These are phyloP conservation scores for Clonostachys rosea DNA, from an alignment of 2,329 filamentous ascomycete genomes.

Conservation along the genomic window DNA sequence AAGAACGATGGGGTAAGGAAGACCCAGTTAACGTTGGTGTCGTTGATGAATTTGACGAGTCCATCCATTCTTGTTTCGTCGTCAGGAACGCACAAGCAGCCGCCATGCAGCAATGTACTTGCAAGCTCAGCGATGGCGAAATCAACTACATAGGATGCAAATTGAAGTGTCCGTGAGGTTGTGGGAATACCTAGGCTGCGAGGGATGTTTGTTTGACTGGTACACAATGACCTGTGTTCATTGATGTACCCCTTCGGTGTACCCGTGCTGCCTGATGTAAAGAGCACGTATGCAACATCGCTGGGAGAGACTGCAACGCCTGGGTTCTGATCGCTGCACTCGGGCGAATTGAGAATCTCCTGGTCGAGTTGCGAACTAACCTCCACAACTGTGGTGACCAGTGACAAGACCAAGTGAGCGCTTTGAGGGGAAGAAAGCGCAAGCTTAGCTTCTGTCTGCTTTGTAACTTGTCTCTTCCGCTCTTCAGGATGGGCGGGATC, in stretches of 20 bases:
- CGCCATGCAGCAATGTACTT: not conserved
- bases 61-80: not conserved
- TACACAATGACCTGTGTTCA: conserved; percentile 57
- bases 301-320: conserved; percentile 29
- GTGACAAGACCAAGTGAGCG: conserved; percentile 38
- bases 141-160: conserved; percentile 2
- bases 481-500: conserved; percentile 75
- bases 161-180: conserved; percentile 1
- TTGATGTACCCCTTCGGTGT: conserved; percentile 79
- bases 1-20: conserved; percentile 1
- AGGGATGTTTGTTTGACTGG: not conserved
- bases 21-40: not conserved
- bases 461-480: conserved; percentile 58
- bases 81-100: not conserved
- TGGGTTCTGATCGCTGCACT: conserved; percentile 12
- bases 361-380: not conserved
- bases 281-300: conserved; percentile 73
- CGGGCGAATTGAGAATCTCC: conserved; percentile 18
- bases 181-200: not conserved
- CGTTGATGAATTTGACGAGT: not conserved
- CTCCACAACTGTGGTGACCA: conserved; percentile 43
- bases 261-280: conserved; percentile 74
- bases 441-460: conserved; percentile 71
- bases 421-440: conserved; percentile 54
- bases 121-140: conserved; percentile 1